Conservation (phyloP, 1,284 basidiomycete genomes). For the Thelephora terrestris region DNA sequence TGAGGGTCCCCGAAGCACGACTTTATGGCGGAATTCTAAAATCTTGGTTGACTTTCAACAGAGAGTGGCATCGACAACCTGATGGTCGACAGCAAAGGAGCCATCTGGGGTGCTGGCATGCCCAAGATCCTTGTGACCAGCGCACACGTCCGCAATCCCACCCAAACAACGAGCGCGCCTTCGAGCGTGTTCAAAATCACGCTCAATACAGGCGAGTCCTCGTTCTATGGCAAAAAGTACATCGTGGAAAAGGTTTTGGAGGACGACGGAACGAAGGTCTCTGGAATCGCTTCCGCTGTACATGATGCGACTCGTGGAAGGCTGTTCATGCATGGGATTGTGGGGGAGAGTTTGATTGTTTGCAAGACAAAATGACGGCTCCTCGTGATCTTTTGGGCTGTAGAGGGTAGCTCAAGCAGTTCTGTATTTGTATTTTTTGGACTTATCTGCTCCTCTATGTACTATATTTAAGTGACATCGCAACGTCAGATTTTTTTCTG, state of each 20-base stretch:
- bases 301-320: conserved; percentile 37
- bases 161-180: conserved; percentile 24
- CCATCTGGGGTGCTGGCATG: conserved; percentile 43
- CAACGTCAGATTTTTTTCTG: too few species aligned
- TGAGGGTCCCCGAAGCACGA: conserved; percentile 13
- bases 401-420: too few species aligned
- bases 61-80: conserved; percentile 46
- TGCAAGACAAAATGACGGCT: not conserved
- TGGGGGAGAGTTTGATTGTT: too few species aligned
- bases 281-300: conserved; percentile 42
- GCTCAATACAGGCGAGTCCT: conserved; percentile 34
- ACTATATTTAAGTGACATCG: too few species aligned
- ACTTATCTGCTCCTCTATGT: too few species aligned
- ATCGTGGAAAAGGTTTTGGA: conserved; percentile 60
- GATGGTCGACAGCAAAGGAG: conserved; percentile 43
- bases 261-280: conserved; percentile 45
- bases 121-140: conserved; percentile 19
- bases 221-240: conserved; percentile 58
- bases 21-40: not conserved
- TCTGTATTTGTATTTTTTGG: too few species aligned
- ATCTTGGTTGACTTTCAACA: conserved; percentile 12
- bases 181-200: conserved; percentile 44
- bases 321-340: conserved; percentile 43
- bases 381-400: not conserved
- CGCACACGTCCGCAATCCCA: conserved; percentile 25